These are phyloP conservation scores for Pneumocystis canis DNA, from an alignment of 1,139 yeast species.

Conservation along the genomic window DNA sequence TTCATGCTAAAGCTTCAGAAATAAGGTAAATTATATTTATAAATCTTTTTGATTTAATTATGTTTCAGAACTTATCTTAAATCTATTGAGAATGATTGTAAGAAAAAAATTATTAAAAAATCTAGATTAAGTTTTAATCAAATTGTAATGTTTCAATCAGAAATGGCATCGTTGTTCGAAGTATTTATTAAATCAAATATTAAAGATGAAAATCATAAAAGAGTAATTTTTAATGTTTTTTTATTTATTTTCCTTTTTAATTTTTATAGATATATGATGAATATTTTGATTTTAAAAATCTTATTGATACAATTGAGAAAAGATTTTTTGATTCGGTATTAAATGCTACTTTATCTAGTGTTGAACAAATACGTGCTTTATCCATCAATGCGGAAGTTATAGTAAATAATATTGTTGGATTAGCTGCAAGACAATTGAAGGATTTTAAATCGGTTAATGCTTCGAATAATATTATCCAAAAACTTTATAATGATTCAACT, in stretches of 20 bases:
- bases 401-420: neutral
- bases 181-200: neutral
- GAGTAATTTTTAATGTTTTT: neutral
- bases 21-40: neutral
- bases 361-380: neutral
- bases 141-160: neutral
- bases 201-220: neutral
- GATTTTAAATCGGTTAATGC: neutral
- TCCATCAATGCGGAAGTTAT: neutral
- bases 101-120: neutral
- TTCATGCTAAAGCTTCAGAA: neutral
- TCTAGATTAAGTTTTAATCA: neutral
- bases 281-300: neutral
- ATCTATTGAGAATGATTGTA: neutral
- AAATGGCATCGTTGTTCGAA: neutral
- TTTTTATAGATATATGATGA: neutral
- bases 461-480: neutral
- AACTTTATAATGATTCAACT: neutral
- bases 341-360: neutral
- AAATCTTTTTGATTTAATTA: neutral
- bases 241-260: neutral
- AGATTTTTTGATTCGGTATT: neutral
- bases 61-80: neutral
- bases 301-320: neutral
- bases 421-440: neutral